A percentile compares a stretch with the other conserved stretches of the same genome.
phyloP scores from a whole-genome alignment of 495 filamentous ascomycete species.

The Amorphotheca resinae region DNA sequence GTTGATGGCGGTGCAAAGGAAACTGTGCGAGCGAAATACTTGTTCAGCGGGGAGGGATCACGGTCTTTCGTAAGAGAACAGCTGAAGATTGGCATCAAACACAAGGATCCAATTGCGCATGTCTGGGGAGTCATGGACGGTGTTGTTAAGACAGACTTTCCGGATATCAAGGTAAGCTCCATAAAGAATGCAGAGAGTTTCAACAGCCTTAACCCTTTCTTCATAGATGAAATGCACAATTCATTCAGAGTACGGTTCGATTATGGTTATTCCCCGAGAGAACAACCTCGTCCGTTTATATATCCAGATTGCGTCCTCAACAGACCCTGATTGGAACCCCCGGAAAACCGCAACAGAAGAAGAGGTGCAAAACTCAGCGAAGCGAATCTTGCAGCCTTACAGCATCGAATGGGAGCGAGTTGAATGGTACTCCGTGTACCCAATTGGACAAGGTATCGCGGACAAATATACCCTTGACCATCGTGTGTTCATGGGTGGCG shows the following conservation, averaged over 20 bases:
- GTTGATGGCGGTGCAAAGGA: constrained; percentile 55
- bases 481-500: constrained; percentile 66
- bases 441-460: constrained; percentile 63
- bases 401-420: constrained; percentile 55
- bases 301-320: constrained; percentile 59
- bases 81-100: constrained; percentile 49
- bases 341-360: constrained; percentile 50
- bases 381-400: constrained; percentile 55
- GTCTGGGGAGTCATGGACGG: constrained; percentile 73
- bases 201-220: neutral
- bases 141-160: constrained; percentile 63
- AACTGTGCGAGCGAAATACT: constrained; percentile 42
- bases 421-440: constrained; percentile 58
- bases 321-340: constrained; percentile 47
- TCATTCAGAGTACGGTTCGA: constrained; percentile 53
- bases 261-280: constrained; percentile 68
- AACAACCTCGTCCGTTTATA: constrained; percentile 63
- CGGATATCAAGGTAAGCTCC: constrained; percentile 48
- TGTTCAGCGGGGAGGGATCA: constrained; percentile 49
- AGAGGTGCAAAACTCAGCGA: constrained; percentile 53
- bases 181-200: too few relatives aligned
- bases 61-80: constrained; percentile 46
- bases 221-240: constrained; percentile 81
- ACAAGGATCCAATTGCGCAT: constrained; percentile 49
- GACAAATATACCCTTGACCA: constrained; percentile 52